Evolutionary conservation across 1,139 yeast species (phyloP).

Genomic region (Citeromyces siamensis): DNA sequence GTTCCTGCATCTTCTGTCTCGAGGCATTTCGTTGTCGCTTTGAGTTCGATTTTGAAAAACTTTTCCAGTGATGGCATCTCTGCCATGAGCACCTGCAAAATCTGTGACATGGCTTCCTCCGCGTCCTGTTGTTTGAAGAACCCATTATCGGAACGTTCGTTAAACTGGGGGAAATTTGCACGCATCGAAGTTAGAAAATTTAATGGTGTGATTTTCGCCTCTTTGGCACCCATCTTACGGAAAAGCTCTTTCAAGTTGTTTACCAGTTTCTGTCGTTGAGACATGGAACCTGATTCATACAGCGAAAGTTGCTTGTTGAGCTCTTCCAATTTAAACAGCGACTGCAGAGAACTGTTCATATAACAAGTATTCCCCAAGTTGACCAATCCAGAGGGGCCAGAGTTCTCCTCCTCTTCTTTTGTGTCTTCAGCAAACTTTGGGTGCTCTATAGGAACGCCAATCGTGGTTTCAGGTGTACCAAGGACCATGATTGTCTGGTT

Average conservation of each 20-base stretch:
- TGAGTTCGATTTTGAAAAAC: slow-evolving; percentile 53
- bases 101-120: slow-evolving; percentile 86
- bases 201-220: slow-evolving; percentile 47
- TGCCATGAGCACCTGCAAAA: slow-evolving; percentile 40
- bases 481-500: slow-evolving; percentile 74
- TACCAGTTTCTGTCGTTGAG: slow-evolving; percentile 19
- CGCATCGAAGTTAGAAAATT: slow-evolving; percentile 53
- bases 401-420: slow-evolving; percentile 22
- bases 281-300: slow-evolving; percentile 8
- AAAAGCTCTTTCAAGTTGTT: slow-evolving; percentile 28
- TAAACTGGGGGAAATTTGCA: slow-evolving; percentile 74
- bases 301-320: slow-evolving; percentile 19
- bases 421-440: slow-evolving; percentile 62
- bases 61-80: slow-evolving; percentile 38
- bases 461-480: slow-evolving; percentile 73
- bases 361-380: slow-evolving; percentile 95
- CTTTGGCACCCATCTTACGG: slow-evolving; percentile 25
- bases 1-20: slow-evolving; percentile 44
- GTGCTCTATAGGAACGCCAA: slow-evolving; percentile 23
- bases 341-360: slow-evolving; percentile 81
- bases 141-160: slow-evolving; percentile 62
- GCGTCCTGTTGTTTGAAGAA: slow-evolving; percentile 93
- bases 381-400: slow-evolving; percentile 69
- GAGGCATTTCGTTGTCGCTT: slow-evolving; percentile 44
- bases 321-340: slow-evolving; percentile 58